Conservation (phyloP, 805 yeast genomes). For the Yamadazyma sp. region DNA sequence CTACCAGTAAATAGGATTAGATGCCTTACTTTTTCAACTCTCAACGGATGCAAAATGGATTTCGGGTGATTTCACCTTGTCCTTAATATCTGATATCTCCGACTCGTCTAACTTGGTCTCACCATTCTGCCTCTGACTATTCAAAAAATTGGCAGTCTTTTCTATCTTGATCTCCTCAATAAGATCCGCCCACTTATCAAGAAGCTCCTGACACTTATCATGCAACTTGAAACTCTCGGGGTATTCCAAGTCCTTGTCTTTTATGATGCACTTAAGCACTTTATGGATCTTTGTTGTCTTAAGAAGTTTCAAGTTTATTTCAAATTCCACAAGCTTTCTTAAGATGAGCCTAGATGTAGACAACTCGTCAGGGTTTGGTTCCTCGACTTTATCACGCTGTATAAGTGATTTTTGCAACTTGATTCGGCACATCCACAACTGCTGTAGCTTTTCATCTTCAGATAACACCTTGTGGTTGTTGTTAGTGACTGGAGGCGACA, state of each 20-base stretch:
- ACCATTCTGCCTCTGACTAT: background rate
- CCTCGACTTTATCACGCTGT: slow-evolving; percentile 40
- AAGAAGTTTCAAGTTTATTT: slow-evolving; percentile 41
- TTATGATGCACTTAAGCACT: slow-evolving; percentile 49
- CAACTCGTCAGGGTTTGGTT: slow-evolving; percentile 47
- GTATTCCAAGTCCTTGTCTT: slow-evolving; percentile 39
- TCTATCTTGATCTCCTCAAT: slow-evolving; percentile 39
- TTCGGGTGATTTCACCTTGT: slow-evolving; percentile 10
- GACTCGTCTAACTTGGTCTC: slow-evolving; percentile 22
- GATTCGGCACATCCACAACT: slow-evolving; percentile 48
- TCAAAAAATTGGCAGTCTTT: slow-evolving; percentile 16
- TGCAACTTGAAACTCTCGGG: slow-evolving; percentile 47
- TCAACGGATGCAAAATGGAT: slow-evolving; percentile 11
- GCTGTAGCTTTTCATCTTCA: slow-evolving; percentile 44
- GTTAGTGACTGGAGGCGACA: slow-evolving; percentile 15
- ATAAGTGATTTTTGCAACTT: slow-evolving; percentile 49
- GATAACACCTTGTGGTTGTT: slow-evolving; percentile 16
- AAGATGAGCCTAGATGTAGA: slow-evolving; percentile 40
- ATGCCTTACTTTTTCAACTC: too few relatives aligned
- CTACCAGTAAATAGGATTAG: too few relatives aligned
- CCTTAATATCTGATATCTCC: slow-evolving; percentile 23
- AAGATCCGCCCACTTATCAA: slow-evolving; percentile 41
- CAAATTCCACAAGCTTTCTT: slow-evolving; percentile 42
- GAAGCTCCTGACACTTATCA: slow-evolving; percentile 41
- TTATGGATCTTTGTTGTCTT: slow-evolving; percentile 50